These are phyloP conservation scores for Russula griseocarnosa DNA, from an alignment of 768 basidiomycete genomes.

Conservation along the genomic window DNA sequence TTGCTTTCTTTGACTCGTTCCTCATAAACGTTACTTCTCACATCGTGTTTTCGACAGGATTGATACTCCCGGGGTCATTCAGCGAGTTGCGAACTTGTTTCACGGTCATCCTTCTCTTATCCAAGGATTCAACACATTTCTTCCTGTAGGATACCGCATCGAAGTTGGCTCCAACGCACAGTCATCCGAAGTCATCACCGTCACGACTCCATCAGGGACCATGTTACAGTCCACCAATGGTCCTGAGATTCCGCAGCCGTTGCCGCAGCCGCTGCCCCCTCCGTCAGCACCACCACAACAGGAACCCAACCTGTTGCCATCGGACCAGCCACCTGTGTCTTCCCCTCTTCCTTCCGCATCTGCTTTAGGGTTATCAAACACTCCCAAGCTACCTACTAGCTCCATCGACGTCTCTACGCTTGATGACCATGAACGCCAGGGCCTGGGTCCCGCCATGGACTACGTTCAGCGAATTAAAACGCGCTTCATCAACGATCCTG, in stretches of 20 bases:
- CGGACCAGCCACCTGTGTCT: slow-evolving; percentile 14
- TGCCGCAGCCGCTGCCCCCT: not conserved
- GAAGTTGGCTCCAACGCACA: slow-evolving; percentile 66
- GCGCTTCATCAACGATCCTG: slow-evolving; percentile 71
- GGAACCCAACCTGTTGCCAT: not conserved
- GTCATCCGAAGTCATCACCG: slow-evolving; percentile 65
- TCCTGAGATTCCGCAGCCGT: slow-evolving; percentile 19
- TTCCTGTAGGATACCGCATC: slow-evolving; percentile 92
- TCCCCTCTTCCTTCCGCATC: slow-evolving; percentile 24
- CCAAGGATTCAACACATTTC: slow-evolving; percentile 97
- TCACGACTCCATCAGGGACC: slow-evolving; percentile 70
- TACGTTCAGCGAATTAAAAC: slow-evolving; percentile 98
- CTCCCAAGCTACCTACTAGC: slow-evolving; percentile 2
- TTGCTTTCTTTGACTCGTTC: not conserved
- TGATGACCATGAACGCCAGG: slow-evolving; percentile 26
- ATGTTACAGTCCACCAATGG: slow-evolving; percentile 35
- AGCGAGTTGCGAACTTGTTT: slow-evolving; percentile 90
- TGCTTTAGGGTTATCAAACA: slow-evolving; percentile 17
- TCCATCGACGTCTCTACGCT: slow-evolving; percentile 11
- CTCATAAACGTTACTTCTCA: not conserved
- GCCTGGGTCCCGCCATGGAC: slow-evolving; percentile 76
- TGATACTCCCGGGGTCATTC: slow-evolving; percentile 96
- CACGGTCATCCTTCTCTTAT: slow-evolving; percentile 86
- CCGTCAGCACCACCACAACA: not conserved
- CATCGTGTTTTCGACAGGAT: slow-evolving; percentile 50